Evolutionary conservation across 768 basidiomycete species (phyloP).

Genomic region (Lentinus brumalis): DNA sequence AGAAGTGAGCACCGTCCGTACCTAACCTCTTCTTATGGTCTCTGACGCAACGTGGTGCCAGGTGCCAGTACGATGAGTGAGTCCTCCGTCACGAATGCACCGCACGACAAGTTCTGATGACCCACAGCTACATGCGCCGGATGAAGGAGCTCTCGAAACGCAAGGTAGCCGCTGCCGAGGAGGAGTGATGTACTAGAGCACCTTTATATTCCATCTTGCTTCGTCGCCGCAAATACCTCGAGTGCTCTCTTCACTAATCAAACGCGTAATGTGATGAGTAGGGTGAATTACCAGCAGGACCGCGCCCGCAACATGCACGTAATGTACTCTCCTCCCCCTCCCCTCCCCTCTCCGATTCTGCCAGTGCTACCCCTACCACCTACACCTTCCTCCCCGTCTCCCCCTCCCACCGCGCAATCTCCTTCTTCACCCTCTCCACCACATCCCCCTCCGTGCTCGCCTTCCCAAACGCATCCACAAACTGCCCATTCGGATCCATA

Average conservation of each 20-base stretch:
- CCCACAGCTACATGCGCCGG: conserved; percentile 74
- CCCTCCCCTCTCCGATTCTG: too few species aligned
- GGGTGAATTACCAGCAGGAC: too few species aligned
- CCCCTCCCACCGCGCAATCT: conserved; percentile 44
- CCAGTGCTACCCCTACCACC: neutral
- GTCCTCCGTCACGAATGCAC: conserved; percentile 6
- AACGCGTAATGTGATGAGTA: neutral
- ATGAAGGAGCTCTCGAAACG: conserved; percentile 84
- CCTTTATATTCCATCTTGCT: conserved; percentile 4
- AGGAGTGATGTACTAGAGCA: conserved; percentile 20
- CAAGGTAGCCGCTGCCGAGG: conserved; percentile 51
- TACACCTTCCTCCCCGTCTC: conserved; percentile 37
- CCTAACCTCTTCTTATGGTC: too few species aligned
- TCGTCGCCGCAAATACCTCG: neutral
- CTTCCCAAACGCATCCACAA: conserved; percentile 97
- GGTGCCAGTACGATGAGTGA: conserved; percentile 95
- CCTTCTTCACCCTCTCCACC: conserved; percentile 57
- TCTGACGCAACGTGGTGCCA: conserved; percentile 29
- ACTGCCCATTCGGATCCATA: conserved; percentile 93
- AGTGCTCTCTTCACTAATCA: neutral
- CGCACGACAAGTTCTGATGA: conserved; percentile 6
- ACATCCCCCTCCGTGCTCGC: conserved; percentile 70
- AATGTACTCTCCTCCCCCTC: neutral
- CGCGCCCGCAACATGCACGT: neutral
- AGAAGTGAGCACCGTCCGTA: conserved; percentile 58